Evolutionary conservation across 352 stramenopile species (phyloP).

Genomic region (Phytophthora colocasiae): DNA sequence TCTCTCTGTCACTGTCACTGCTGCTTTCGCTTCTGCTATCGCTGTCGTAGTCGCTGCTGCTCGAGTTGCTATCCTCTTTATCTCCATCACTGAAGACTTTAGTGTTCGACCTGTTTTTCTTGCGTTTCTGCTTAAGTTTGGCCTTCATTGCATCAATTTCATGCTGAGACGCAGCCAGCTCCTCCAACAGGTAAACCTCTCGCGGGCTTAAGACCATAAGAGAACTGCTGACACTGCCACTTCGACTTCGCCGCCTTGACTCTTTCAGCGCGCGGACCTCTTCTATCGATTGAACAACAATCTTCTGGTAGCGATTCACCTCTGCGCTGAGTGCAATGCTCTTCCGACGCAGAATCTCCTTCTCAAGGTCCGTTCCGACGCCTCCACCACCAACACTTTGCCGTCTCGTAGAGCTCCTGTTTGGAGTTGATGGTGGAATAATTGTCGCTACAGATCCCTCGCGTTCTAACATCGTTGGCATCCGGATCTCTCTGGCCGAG

Average conservation of each 20-base stretch:
- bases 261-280: slow-evolving; percentile 47
- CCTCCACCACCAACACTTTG: slow-evolving; percentile 15
- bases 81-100: slow-evolving; percentile 1
- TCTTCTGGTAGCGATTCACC: slow-evolving; percentile 49
- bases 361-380: slow-evolving; percentile 34
- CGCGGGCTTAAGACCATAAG: slow-evolving; percentile 23
- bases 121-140: slow-evolving; percentile 28
- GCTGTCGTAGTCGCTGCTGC: slow-evolving; percentile 11
- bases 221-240: slow-evolving; percentile 27
- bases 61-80: background rate
- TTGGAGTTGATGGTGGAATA: slow-evolving; percentile 22
- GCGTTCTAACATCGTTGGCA: slow-evolving; percentile 7
- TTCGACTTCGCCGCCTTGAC: slow-evolving; percentile 37
- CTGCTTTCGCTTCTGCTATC: slow-evolving; percentile 13
- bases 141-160: slow-evolving; percentile 37
- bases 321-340: slow-evolving; percentile 44
- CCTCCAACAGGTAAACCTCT: slow-evolving; percentile 46
- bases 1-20: slow-evolving; percentile 7
- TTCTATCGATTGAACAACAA: slow-evolving; percentile 51
- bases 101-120: slow-evolving; percentile 12
- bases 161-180: slow-evolving; percentile 34
- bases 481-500: background rate
- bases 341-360: slow-evolving; percentile 45
- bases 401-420: slow-evolving; percentile 7
- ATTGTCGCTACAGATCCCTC: slow-evolving; percentile 5